phyloP scores from a whole-genome alignment of 148 eudicot genomes.

The Bassia scoparia region DNA sequence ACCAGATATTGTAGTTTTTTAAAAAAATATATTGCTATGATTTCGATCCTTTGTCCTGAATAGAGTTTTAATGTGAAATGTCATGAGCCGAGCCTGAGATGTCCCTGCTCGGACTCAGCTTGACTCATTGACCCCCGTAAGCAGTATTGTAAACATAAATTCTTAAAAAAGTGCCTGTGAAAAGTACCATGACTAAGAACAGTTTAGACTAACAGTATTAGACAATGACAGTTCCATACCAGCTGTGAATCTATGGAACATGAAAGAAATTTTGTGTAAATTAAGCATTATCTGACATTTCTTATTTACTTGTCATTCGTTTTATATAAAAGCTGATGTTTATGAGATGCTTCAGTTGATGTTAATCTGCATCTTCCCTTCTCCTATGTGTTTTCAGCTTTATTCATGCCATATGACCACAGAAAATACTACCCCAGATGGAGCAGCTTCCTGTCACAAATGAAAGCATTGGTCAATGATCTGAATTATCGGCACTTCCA shows the following conservation, averaged over 20 bases:
- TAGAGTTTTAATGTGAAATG: too few species aligned
- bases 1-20: too few species aligned
- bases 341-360: slow-evolving; percentile 2
- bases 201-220: not conserved
- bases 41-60: too few species aligned
- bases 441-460: slow-evolving; percentile 46
- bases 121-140: too few species aligned
- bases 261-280: not conserved
- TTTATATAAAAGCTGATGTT: not conserved
- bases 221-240: too few species aligned
- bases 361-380: slow-evolving; percentile 10
- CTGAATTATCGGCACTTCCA: slow-evolving; percentile 75
- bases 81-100: too few species aligned
- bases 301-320: not conserved
- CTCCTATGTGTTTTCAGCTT: slow-evolving; percentile 42
- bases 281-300: not conserved
- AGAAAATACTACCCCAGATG: slow-evolving; percentile 84
- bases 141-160: too few species aligned
- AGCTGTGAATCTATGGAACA: not conserved
- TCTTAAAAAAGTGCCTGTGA: too few species aligned
- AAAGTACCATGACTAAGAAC: too few species aligned
- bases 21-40: too few species aligned
- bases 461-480: slow-evolving; percentile 62
- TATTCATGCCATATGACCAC: slow-evolving; percentile 99
- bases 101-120: too few species aligned